Percentiles rank a stretch among this genome's conserved stretches.
These are phyloP conservation scores for Meyerozyma guilliermondii DNA, from an alignment of 1,139 yeast species.

Conservation along the genomic window DNA sequence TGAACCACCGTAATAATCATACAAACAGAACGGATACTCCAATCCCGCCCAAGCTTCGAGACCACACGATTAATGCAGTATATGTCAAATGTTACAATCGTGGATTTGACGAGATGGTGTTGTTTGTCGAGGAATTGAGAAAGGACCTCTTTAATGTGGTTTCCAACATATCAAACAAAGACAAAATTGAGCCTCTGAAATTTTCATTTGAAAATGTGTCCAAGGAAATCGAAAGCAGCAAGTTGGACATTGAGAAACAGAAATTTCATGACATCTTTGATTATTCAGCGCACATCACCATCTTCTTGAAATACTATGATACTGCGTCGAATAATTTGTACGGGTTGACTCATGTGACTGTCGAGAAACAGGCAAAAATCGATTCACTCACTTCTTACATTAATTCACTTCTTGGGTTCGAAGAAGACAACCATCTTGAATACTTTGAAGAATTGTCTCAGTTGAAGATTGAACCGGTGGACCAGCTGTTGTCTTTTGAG, in stretches of 20 bases:
- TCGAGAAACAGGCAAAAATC: constrained; percentile 46
- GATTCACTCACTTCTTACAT: constrained; percentile 40
- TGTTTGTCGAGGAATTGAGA: constrained; percentile 41
- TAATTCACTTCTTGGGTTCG: constrained; percentile 42
- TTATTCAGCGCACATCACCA: constrained; percentile 35
- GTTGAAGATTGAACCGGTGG: constrained; percentile 49
- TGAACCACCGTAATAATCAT: constrained; percentile 67
- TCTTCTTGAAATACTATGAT: constrained; percentile 74
- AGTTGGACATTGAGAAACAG: constrained; percentile 4
- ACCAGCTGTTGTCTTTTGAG: constrained; percentile 44
- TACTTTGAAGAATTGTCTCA: constrained; percentile 72
- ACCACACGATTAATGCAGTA: constrained; percentile 30
- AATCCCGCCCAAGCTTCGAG: constrained; percentile 32
- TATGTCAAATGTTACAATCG: constrained; percentile 36
- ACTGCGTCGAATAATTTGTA: constrained; percentile 44
- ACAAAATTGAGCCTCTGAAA: constrained; percentile 15
- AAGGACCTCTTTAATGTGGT: constrained; percentile 26
- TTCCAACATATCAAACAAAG: constrained; percentile 3
- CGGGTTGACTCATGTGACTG: constrained; percentile 62
- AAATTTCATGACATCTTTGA: constrained; percentile 18
- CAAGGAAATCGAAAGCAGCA: constrained; percentile 13
- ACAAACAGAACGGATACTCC: constrained; percentile 64
- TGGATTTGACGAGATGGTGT: constrained; percentile 42
- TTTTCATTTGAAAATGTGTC: constrained; percentile 22
- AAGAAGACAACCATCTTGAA: constrained; percentile 30